Base-by-base conservation (phyloP, 2,329 filamentous ascomycete species). In the Fusarium xylarioides region DNA sequence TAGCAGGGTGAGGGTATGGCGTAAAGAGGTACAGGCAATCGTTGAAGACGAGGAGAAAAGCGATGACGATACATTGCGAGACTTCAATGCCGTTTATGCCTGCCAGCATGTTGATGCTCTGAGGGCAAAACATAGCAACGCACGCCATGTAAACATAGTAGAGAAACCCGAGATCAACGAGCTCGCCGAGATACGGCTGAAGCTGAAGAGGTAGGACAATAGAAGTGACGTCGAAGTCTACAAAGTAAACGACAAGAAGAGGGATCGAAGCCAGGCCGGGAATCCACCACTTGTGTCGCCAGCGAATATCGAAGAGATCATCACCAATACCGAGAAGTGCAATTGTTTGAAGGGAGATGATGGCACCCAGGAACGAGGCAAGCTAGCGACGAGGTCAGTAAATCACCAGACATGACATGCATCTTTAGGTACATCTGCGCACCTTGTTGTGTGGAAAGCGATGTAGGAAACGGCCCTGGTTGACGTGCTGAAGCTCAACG, bases 11-110 rank as follows among this genome's bases (percentile, higher is more conserved):
- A 1, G 94, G 94, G 80, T 95, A 95, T 1, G 91, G 91, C 2
- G 92, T 92, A 68, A 94, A 87, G 55, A 98, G 90, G 83, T 98
- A 99, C 73, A 98, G 88, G 58, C 89, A 86, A 81, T 98, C 96
- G 84, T 99, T 99, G 80, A 94, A 84, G 67, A 92, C 89, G 74
- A 99, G 90, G 56, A 98, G 88, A 59, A 91, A 82, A 32, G 95
- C 95, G 80, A 99, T 94, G 72, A 97, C 93, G 71, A 99, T 86
- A 67, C 95, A 98, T 84, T 99, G 96, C 16, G 93, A 91, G 62
- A 98, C 96, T 82, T 99, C 96, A 81, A 99, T 96, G 62, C 96
- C 96, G 82, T 99, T 99, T 83, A 99, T 94, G n/a, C 96, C 96
- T 1, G 96, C 96, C n/a, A 99, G 87, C 84, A 99, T 99, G 86